Conservation (phyloP, 164 flowering plant species). For the Liquidambar formosana region DNA sequence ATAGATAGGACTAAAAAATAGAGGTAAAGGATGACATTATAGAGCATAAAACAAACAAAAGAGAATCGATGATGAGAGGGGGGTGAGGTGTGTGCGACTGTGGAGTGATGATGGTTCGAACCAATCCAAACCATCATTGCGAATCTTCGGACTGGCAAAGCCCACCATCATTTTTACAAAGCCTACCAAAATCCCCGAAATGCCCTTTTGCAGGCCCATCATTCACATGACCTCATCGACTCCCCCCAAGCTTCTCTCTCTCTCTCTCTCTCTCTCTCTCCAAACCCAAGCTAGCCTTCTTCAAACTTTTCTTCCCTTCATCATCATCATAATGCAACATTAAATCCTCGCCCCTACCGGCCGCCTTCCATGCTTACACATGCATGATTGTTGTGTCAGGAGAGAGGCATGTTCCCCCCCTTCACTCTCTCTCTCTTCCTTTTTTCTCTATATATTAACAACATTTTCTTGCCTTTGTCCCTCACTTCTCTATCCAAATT, state of each 20-base stretch:
- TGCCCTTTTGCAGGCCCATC: conserved; percentile 35
- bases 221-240: conserved; percentile 51
- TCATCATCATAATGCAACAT: conserved; percentile 35
- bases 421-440: conserved; percentile 7
- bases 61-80: conserved; percentile 38
- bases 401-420: conserved; percentile 34
- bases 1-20: not conserved
- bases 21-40: not conserved
- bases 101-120: conserved; percentile 58
- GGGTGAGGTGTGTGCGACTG: conserved; percentile 17
- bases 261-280: no score
- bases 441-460: conserved; percentile 8
- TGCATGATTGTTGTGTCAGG: conserved; percentile 85
- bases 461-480: conserved; percentile 7
- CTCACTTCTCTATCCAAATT: conserved; percentile 7
- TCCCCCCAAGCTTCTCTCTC: no score
- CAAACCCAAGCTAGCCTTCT: not conserved
- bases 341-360: conserved; percentile 53
- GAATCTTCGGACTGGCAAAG: conserved; percentile 80
- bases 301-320: conserved; percentile 6
- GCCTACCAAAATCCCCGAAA: conserved; percentile 11
- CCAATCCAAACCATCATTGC: conserved; percentile 91
- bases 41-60: conserved; percentile 35
- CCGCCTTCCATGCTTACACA: conserved; percentile 82
- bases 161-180: conserved; percentile 60